Evolutionary conservation across 495 filamentous ascomycete genomes (phyloP), one percentile per base, ranked within the genome.

Genomic region (Xylaria acuta): DNA sequence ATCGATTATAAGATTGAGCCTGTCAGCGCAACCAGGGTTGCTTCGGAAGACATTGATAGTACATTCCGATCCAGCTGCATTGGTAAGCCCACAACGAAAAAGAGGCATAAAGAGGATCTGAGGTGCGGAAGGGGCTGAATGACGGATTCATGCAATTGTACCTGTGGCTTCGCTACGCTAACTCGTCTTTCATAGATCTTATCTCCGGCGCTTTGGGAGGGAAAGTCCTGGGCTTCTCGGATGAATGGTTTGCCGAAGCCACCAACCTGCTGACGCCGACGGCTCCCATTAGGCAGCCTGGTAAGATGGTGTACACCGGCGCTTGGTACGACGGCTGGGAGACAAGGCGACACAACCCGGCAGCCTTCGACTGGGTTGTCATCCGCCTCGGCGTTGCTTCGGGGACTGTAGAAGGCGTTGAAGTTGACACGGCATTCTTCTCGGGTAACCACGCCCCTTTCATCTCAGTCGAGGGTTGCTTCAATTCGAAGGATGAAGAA

Each of bases 241-340:
- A 98, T 80, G 90, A 98, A 83, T 98, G 90, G 88, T 98, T 97
- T 82, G 94, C 94, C 73, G 88, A 90, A 45, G 94, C 94, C 14
- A 82, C 84, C 45, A 97, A 97, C 81, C 89, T 97, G 74, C 82
- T 94, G 66, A 95, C 88, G 20, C 92, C 93, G 1, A 88, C 88
- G 0, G 83, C 92, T 4, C 92, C 95, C 5, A 88, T 97, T 76
- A 88, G 89, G 72, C 89, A 92, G 73, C 90, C 91, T 0, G 94
- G 93, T 69, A 89, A 94, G 80, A 97, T 95, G 86, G 90, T 94
- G 62, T 90, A 91, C 77, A 88, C 93, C 12, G 94, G 94, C 72
- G 93, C 93, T 30, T 98, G 95, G 95, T 97, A 94, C 80, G 94
- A 98, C 78, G 94, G 94, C 32, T 97, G 94, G 95, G 95, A 98